Base-by-base conservation (phyloP, 441 rosid species). In the Pelargonium fulgidum region DNA sequence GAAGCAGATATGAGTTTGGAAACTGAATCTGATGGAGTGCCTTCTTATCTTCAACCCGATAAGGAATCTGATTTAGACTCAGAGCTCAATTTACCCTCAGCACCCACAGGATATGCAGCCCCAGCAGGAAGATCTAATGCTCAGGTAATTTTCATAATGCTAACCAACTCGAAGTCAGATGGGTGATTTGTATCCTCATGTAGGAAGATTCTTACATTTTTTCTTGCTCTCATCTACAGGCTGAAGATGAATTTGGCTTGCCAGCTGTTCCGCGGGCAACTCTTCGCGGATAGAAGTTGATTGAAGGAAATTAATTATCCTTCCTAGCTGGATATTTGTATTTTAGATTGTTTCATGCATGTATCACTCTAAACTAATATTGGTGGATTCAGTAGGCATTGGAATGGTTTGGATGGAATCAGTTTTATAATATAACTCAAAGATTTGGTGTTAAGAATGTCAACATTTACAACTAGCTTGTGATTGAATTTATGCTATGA, bases 41-140 rank as follows among this genome's bases (percentile, higher is more conserved):
- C 99, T 69, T 90, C 98, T 52, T 92, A 95, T 83, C 89, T 95
- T 71, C 98, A 90, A 81, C 92, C 97, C 14, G 97, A 93, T 39
- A 81, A 78, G 69, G 86, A 85, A 71, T 73, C 83, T 9, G 88
- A 88, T 77, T 69, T 81, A 68, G 92, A 88, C 26, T 29, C 85
- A 5, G 98, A 92, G 69, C 86, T 92, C 64, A 86, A 78, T 83
- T 79, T 95, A 81, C 99, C 98, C 73, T 5, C 93, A 20, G 95
- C 90, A 72, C 99, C 99, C 14, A 68, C 64, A 1, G 93, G 91
- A 45, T 80, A 84, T 16, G 58, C 19, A 50, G 78, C 91, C 62
- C 81, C 80, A 42, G 81, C 82, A 4, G 86, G 90, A 74, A 82
- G 97, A 80, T 65, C 77, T 66, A 85, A 75, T 79, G 73, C 77